Conservation (phyloP, 2,329 filamentous ascomycete species). For the Aureobasidium namibiae region DNA sequence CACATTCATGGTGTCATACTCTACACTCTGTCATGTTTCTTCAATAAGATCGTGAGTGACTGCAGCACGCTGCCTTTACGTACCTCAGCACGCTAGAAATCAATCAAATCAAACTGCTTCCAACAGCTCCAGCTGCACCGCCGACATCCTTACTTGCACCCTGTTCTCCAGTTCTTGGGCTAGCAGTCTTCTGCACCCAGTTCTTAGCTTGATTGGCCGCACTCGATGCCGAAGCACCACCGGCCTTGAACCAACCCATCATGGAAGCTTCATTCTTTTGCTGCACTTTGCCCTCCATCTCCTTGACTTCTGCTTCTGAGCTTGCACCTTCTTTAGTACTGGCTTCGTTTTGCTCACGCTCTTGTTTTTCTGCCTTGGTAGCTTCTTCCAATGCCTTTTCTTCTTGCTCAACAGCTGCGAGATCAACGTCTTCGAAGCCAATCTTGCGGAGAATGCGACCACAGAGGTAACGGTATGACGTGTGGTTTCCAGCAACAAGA, state of each 20-base stretch:
- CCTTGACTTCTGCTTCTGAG: slow-evolving; percentile 24
- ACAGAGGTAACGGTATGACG: slow-evolving; percentile 43
- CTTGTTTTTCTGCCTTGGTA: slow-evolving; percentile 31
- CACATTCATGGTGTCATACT: too few species aligned
- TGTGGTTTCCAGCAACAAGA: slow-evolving; percentile 40
- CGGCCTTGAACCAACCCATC: slow-evolving; percentile 31
- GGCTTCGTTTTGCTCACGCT: slow-evolving; percentile 21
- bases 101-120: not conserved
- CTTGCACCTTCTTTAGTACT: slow-evolving; percentile 10
- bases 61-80: too few species aligned
- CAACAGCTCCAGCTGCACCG: not conserved
- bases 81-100: not conserved
- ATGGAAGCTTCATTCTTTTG: slow-evolving; percentile 38
- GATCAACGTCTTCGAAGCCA: slow-evolving; percentile 45
- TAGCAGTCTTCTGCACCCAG: slow-evolving; percentile 1
- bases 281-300: slow-evolving; percentile 34
- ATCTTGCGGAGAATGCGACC: slow-evolving; percentile 44
- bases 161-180: not conserved
- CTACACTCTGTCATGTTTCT: too few species aligned
- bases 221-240: slow-evolving; percentile 21
- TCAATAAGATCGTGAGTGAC: too few species aligned
- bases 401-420: slow-evolving; percentile 40
- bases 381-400: slow-evolving; percentile 30
- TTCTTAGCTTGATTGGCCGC: slow-evolving; percentile 13
- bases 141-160: not conserved